Base-by-base conservation (phyloP, 805 yeast species). In the Scheffersomyces amazonensis region DNA sequence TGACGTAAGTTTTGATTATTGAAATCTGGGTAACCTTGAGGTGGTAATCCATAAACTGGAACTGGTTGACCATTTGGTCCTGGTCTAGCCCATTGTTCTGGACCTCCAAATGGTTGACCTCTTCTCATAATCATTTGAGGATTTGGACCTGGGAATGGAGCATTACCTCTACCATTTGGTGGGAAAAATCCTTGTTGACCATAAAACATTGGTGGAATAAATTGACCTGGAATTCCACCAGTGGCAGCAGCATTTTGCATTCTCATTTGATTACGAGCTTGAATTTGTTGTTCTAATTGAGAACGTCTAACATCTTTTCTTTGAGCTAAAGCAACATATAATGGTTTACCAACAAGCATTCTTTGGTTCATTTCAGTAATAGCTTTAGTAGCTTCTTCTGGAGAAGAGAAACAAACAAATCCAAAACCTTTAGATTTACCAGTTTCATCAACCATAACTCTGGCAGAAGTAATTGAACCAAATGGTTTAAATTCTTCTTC, bases 341-440 rank as follows among this genome's bases (percentile, higher is more conserved):
- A 78, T 58, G 98, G 99, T 80, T 93, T 93, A 64, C 90, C 88
- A 54, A 81, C 83, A 55, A 93, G 80, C 83, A 91, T 85, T 66
- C 89, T 86, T 74, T 89, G 96, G 81, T 91, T 89, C 96, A 91
- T 90, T 77, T 91, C 99, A 55, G 91, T 78, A 66, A 91, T 88
- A 50, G 99, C 99, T 75, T 88, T 89, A 58, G 96, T 87, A 54
- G 99, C 99, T 80, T 93, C 99, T 70, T 93, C 99, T 61, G 98
- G 96, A 49, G 93, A 70, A 40, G 96, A 81, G 85, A 83, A 93
- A 74, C 99, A 89, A 54, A 93, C 99, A 65, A 93, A 93, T 61
- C 99, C 99, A 66, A 93, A 93, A 53, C 98, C 98, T 77, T 87
- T 91, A 48, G 97, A 88, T 73, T 88, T 88, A 56, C 96, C 97